Conservation (phyloP, 2,329 filamentous ascomycete genomes). For the Biscogniauxia mediterranea region DNA sequence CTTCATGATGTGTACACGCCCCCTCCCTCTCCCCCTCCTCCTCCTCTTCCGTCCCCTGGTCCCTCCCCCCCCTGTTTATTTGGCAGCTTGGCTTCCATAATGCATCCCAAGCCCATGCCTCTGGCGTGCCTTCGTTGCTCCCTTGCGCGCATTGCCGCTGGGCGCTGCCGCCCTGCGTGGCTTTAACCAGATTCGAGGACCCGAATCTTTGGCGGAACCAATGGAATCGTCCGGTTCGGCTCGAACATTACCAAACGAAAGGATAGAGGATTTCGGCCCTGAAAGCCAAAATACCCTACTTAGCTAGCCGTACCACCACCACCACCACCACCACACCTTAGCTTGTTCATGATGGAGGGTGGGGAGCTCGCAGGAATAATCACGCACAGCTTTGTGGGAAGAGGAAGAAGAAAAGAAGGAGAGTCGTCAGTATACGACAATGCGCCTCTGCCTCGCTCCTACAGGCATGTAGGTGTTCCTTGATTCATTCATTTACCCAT, state of each 20-base stretch:
- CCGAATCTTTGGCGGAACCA: conserved; percentile 25
- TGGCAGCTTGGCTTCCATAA: conserved; percentile 19
- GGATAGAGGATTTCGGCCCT: conserved; percentile 19
- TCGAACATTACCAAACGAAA: conserved; percentile 27
- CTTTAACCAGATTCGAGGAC: conserved; percentile 24
- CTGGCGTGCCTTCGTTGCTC: conserved; percentile 6
- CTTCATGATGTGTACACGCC: background rate
- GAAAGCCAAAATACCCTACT: conserved; percentile 14
- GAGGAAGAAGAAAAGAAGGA: background rate
- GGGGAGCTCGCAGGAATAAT: conserved; percentile 10
- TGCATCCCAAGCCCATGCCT: conserved; percentile 18
- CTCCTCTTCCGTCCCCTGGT: conserved; percentile 6
- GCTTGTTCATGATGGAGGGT: conserved; percentile 5
- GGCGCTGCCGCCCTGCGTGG: conserved; percentile 19
- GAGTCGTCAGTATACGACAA: background rate
- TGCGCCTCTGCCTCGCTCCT: background rate
- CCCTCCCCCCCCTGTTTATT: conserved; percentile 13
- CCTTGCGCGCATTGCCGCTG: conserved; percentile 29
- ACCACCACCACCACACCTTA: no score
- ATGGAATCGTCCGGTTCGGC: conserved; percentile 20
- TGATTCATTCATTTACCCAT: no score
- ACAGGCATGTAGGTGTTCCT: background rate
- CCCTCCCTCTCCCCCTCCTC: conserved; percentile 4
- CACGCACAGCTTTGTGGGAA: conserved; percentile 6
- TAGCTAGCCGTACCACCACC: conserved; percentile 16